A percentile compares a stretch with the other conserved stretches of the same genome.
Conservation (phyloP, 306 rosid species). For the apple (Malus domestica) region DNA sequence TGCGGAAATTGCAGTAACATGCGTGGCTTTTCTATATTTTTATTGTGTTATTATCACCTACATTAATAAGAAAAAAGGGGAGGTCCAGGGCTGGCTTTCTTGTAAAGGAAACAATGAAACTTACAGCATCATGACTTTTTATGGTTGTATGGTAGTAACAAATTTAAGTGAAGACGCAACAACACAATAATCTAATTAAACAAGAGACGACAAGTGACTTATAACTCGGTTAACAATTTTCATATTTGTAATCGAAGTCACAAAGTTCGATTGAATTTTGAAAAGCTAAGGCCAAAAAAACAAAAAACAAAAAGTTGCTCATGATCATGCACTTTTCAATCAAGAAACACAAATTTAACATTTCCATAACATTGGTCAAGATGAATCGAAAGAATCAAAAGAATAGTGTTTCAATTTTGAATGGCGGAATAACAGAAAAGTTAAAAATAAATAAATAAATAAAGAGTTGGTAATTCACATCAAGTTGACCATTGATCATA, state of each 20-base stretch:
- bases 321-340: constrained; percentile 48
- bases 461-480: constrained; percentile 22
- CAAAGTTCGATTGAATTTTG: not conserved
- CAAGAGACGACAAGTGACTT: no score
- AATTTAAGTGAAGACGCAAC: not conserved
- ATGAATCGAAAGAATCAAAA: constrained; percentile 28
- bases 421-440: constrained; percentile 10
- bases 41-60: constrained; percentile 39
- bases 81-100: constrained; percentile 32
- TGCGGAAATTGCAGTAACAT: constrained; percentile 55
- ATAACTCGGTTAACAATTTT: no score
- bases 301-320: constrained; percentile 14
- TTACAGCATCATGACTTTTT: constrained; percentile 23
- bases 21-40: constrained; percentile 40
- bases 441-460: not conserved
- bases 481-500: constrained; percentile 12
- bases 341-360: constrained; percentile 10
- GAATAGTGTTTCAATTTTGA: constrained; percentile 32
- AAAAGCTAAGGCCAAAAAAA: not conserved
- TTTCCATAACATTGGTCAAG: not conserved
- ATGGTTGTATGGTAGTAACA: constrained; percentile 21
- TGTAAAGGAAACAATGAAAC: constrained; percentile 52
- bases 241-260: no score
- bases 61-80: constrained; percentile 12
- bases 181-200: not conserved